Evolutionary conservation across 1,284 basidiomycete genomes (phyloP), one percentile per base, ranked within the genome.

Genomic region (Ceratobasidium sp.): DNA sequence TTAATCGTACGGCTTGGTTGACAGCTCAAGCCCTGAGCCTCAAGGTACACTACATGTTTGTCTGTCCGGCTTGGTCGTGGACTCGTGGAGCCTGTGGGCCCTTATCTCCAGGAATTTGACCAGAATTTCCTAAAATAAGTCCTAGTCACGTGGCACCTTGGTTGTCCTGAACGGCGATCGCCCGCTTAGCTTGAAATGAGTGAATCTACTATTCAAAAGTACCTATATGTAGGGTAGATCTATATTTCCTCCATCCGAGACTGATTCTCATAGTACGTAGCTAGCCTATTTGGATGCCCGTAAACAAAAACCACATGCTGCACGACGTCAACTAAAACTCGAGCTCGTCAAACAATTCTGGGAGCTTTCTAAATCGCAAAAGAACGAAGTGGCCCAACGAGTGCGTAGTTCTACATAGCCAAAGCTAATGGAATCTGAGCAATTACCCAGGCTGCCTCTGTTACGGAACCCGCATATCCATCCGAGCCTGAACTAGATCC

Each of bases 401-500:
- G 62, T 65, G 35, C 29, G 49, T 31, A n/a, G 2, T 17, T 8
- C 10, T 17, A 1, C 20, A 22, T 34, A 47, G 25, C 17, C 12
- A 12, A 2, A 6, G 4, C 25, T 40, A 42, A 20, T 31, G 38
- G 4, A 8, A 32, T 29, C 22, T 42, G 15, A 40, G n/a, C 27
- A 31, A 31, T 47, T 29, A n/a, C 8, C 31, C 13, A 65, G 62
- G 62, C 62, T 15, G 13, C 38, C 1, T 7, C 17, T 32, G 7
- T 35, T 4, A 6, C 34, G 12, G 22, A 10, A 32, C 22, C n/a
- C 12, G 20, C 49, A 20, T 8, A 22, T 15, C 25, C 47, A 2
- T 53, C 25, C 5, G 62, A 65, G n/a, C 38, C 49, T 3, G 49
- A 52, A 20, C 34, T 55, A 17, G 69, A 70, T 34, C 62, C 53